phyloP scores from a whole-genome alignment of 257 asterid genomes.

The Rubia yunnanensis region DNA sequence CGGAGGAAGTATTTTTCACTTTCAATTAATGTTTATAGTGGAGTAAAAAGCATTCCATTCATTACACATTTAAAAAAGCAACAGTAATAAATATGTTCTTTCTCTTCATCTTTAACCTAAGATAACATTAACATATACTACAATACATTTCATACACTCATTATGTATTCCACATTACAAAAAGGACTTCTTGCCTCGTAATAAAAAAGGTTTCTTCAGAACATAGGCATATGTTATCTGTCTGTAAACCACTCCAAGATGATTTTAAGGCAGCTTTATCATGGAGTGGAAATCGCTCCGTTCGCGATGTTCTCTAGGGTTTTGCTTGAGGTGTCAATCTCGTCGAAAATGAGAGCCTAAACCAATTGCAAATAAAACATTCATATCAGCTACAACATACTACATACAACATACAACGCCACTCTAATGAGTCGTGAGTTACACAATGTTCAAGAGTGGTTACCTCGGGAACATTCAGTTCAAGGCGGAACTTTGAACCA shows the following conservation, averaged over 20 bases:
- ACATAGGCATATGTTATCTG: neutral
- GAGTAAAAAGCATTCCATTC: neutral
- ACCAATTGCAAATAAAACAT: constrained; percentile 5
- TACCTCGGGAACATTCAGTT: constrained; percentile 88
- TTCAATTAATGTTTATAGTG: neutral
- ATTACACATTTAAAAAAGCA: too few relatives aligned
- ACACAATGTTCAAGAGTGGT: neutral
- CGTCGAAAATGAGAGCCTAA: constrained; percentile 83
- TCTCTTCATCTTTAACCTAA: neutral
- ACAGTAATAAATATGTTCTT: too few relatives aligned
- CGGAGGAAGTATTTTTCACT: too few relatives aligned
- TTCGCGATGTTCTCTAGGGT: neutral
- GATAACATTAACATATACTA: neutral
- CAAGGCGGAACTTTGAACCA: constrained; percentile 97
- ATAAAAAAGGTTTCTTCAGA: neutral
- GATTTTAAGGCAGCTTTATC: neutral
- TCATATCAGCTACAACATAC: too few relatives aligned
- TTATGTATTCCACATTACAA: neutral
- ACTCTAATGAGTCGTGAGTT: neutral
- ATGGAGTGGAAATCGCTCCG: neutral
- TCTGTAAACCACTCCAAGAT: constrained; percentile 8
- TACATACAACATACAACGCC: too few relatives aligned
- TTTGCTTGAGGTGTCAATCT: constrained; percentile 23
- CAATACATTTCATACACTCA: neutral
- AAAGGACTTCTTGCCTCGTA: neutral